Conservation (phyloP, 192 early-diverging fungal genomes). For the Cladochytrium replicatum region DNA sequence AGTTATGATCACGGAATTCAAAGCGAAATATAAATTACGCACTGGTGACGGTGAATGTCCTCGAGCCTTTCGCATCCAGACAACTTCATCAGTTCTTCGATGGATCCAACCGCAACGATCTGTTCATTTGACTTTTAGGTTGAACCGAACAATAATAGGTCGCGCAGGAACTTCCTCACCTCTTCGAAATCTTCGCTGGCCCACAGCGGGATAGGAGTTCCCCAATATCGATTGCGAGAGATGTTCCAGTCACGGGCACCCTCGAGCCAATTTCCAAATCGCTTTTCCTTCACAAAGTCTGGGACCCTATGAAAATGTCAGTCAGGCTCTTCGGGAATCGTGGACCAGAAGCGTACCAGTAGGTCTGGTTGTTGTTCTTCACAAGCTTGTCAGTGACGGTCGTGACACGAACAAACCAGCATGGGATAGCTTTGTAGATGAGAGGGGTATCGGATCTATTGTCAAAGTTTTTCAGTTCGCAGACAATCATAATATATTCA, state of each 20-base stretch:
- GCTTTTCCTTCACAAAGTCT: slow-evolving; percentile 89
- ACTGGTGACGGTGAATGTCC: slow-evolving; percentile 89
- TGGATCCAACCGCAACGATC: slow-evolving; percentile 81
- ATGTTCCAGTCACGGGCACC: slow-evolving; percentile 96
- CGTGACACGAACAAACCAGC: slow-evolving; percentile 93
- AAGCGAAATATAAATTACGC: neutral
- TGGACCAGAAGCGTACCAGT: slow-evolving; percentile 50
- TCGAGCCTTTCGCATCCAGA: slow-evolving; percentile 70
- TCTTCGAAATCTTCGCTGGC: slow-evolving; percentile 85
- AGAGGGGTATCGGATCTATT: slow-evolving; percentile 80
- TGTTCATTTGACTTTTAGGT: neutral
- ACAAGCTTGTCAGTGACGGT: slow-evolving; percentile 76
- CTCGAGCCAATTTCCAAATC: slow-evolving; percentile 95
- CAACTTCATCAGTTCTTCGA: slow-evolving; percentile 79
- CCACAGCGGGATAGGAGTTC: slow-evolving; percentile 99
- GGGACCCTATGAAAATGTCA: slow-evolving; percentile 54
- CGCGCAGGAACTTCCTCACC: slow-evolving; percentile 20
- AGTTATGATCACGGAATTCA: neutral
- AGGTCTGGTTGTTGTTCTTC: slow-evolving; percentile 73
- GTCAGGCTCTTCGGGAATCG: neutral
- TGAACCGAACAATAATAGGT: neutral
- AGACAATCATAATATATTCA: neutral
- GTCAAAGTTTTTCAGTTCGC: neutral
- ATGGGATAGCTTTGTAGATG: slow-evolving; percentile 92
- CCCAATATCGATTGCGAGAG: slow-evolving; percentile 98